Percentiles rank a stretch among this genome's conserved stretches.
phyloP scores from a whole-genome alignment of 164 flowering plant species.

The Protea cynaroides region DNA sequence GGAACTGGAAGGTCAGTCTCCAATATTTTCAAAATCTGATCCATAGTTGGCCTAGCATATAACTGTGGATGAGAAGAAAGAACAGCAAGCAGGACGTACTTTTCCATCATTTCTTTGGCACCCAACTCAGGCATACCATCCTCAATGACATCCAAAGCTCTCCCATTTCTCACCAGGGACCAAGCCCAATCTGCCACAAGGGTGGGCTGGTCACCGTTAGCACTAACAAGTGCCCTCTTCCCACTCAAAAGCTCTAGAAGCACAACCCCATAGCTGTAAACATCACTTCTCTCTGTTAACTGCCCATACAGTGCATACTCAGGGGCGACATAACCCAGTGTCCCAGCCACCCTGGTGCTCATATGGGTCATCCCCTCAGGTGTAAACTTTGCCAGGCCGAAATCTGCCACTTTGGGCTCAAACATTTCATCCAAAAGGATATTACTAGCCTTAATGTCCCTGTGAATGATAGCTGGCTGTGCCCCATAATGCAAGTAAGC shows the following conservation, averaged over 20 bases:
- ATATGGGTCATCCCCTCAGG: conserved; percentile 79
- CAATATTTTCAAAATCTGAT: conserved; percentile 77
- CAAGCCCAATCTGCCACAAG: conserved; percentile 84
- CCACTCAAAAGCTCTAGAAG: conserved; percentile 87
- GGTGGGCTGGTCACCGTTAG: conserved; percentile 31
- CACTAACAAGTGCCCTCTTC: conserved; percentile 46
- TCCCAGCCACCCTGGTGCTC: conserved; percentile 91
- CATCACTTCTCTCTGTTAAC: conserved; percentile 78
- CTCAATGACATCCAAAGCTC: conserved; percentile 60
- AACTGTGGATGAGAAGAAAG: conserved; percentile 75
- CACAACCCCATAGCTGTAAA: conserved; percentile 81
- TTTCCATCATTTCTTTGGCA: conserved; percentile 46
- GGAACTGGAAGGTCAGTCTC: conserved; percentile 66
- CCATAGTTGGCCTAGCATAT: conserved; percentile 88
- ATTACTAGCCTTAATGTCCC: conserved; percentile 88
- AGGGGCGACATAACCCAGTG: conserved; percentile 95
- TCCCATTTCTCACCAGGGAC: conserved; percentile 58
- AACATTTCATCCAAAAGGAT: conserved; percentile 71
- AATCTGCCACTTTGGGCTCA: conserved; percentile 80
- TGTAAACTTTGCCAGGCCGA: conserved; percentile 77
- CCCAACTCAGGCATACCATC: conserved; percentile 69
- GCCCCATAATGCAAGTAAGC: conserved; percentile 85
- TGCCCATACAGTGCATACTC: conserved; percentile 92
- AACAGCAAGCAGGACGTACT: conserved; percentile 61
- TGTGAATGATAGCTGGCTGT: conserved; percentile 66